Evolutionary conservation across 108 stramenopile species (phyloP).

Genomic region (Pelagomonas calceolata): DNA sequence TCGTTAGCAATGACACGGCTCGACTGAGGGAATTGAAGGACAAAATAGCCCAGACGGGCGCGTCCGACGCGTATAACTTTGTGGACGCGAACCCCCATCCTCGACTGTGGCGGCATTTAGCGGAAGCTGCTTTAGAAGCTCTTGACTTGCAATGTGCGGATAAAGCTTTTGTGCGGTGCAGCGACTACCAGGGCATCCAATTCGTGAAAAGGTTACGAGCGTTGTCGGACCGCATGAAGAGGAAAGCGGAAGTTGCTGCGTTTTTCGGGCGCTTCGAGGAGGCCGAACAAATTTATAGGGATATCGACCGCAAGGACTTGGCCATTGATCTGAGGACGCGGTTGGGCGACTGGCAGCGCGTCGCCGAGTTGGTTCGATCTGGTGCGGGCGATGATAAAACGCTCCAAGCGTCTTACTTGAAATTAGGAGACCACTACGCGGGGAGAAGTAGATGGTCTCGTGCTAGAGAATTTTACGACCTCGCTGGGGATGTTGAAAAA

Average conservation of each 20-base stretch:
- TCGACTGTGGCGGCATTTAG: conserved; percentile 37
- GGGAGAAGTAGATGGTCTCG: conserved; percentile 33
- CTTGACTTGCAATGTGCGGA: conserved; percentile 39
- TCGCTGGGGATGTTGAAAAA: conserved; percentile 19
- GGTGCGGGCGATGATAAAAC: conserved; percentile 41
- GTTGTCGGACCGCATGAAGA: conserved; percentile 32
- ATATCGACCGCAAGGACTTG: conserved; percentile 50
- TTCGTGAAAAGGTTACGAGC: conserved; percentile 30
- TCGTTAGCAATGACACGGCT: conserved; percentile 31
- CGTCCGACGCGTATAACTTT: conserved; percentile 4
- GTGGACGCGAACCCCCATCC: conserved; percentile 23
- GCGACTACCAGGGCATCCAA: conserved; percentile 43
- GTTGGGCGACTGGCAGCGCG: conserved; percentile 48
- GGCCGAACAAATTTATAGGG: conserved; percentile 41
- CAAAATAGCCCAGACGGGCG: conserved; percentile 19
- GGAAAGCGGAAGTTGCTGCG: conserved; percentile 36
- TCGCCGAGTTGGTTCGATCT: conserved; percentile 29
- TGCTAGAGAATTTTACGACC: conserved; percentile 37
- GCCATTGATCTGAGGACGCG: conserved; percentile 34
- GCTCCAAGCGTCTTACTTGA: conserved; percentile 21
- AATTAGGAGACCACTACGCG: conserved; percentile 38
- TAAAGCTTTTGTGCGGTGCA: conserved; percentile 32
- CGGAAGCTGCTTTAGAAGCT: conserved; percentile 38
- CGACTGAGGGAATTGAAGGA: conserved; percentile 32
- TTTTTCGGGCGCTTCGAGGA: conserved; percentile 45